phyloP scores from a whole-genome alignment of 2,329 filamentous ascomycete genomes.

The Metarhizium anisopliae region DNA sequence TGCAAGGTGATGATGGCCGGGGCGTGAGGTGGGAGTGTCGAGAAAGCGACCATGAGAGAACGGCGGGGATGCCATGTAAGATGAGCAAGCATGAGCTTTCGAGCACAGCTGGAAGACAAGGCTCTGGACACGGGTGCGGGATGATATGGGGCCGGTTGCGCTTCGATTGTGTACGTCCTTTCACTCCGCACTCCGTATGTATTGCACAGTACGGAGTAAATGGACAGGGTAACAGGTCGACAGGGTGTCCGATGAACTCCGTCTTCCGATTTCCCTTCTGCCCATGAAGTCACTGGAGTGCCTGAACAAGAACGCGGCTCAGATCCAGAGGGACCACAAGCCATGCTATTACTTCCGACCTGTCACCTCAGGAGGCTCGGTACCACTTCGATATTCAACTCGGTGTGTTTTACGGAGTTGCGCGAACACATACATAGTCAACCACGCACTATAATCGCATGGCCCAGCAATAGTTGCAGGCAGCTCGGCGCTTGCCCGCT shows the following conservation, averaged over 20 bases:
- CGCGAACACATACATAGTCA: not conserved
- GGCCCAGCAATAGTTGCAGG: not conserved
- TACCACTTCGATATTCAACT: not conserved
- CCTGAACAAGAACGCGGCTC: not conserved
- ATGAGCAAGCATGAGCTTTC: not conserved
- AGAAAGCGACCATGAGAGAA: not conserved
- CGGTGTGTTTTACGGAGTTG: not conserved
- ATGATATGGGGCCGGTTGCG: not conserved
- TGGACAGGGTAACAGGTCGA: no score
- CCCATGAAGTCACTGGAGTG: no score
- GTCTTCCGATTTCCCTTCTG: no score
- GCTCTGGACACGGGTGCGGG: not conserved
- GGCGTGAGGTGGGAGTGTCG: not conserved
- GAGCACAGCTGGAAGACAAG: not conserved
- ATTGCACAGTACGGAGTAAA: no score
- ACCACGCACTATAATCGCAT: not conserved
- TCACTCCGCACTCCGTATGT: no score
- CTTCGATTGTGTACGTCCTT: not conserved
- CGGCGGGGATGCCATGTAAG: not conserved
- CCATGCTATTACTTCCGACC: not conserved
- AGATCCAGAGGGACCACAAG: not conserved
- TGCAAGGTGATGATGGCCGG: not conserved
- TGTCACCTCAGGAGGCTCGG: not conserved
- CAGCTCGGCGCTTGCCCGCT: not conserved
- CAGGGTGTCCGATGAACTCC: no score